phyloP scores from a whole-genome alignment of 352 stramenopile genomes.

The Poterioochromonas sp. region DNA sequence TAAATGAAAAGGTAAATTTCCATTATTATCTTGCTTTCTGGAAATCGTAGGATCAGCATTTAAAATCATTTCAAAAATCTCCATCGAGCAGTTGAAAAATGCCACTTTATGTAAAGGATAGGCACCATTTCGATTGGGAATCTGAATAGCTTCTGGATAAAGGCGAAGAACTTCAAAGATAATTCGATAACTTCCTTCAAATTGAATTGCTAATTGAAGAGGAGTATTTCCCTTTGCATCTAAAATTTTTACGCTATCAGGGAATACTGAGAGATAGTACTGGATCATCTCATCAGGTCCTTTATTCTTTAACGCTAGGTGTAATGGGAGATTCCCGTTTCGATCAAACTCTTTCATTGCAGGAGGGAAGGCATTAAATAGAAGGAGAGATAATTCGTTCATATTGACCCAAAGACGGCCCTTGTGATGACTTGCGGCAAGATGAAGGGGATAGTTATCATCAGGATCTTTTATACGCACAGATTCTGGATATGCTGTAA shows the following conservation, averaged over 20 bases:
- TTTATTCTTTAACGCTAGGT: conserved; percentile 10
- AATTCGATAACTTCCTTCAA: background rate
- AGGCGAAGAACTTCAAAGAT: background rate
- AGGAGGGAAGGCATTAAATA: background rate
- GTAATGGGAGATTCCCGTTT: conserved; percentile 7
- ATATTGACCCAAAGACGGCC: conserved; percentile 26
- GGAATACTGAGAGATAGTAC: background rate
- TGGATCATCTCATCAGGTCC: conserved; percentile 21
- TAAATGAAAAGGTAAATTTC: conserved; percentile 23
- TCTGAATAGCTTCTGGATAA: background rate
- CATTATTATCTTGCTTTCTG: background rate
- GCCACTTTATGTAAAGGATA: conserved; percentile 14
- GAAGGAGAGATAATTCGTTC: background rate
- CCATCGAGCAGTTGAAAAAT: conserved; percentile 7
- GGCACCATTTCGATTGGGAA: background rate
- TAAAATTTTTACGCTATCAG: background rate
- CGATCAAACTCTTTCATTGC: background rate
- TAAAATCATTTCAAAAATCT: conserved; percentile 18
- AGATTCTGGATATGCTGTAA: conserved; percentile 20
- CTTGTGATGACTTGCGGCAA: background rate
- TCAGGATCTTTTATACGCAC: conserved; percentile 3
- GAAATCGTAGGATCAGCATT: background rate
- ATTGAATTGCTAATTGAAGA: conserved; percentile 17
- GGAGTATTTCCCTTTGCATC: conserved; percentile 4
- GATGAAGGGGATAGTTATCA: conserved; percentile 17